Conservation (phyloP, 139 green algal genomes). For the Chlamydomonas schloesseri region DNA sequence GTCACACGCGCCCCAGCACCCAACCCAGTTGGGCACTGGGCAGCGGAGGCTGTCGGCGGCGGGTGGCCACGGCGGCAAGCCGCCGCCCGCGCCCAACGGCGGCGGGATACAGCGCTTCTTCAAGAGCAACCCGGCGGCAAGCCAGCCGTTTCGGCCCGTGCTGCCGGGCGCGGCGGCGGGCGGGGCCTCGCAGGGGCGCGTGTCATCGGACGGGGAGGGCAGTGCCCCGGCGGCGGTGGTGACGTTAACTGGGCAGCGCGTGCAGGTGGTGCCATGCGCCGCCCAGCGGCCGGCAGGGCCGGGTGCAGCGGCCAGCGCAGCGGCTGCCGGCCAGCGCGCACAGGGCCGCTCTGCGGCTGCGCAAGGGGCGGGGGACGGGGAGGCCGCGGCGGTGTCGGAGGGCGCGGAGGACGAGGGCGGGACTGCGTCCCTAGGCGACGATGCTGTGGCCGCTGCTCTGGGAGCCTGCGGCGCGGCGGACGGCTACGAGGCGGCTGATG, state of each 20-base stretch:
- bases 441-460: too few relatives aligned
- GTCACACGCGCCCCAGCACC: background rate
- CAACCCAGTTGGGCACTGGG: too few relatives aligned
- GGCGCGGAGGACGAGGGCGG: too few relatives aligned
- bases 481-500: too few relatives aligned
- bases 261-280: too few relatives aligned
- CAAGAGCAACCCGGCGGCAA: background rate
- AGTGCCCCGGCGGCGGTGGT: background rate
- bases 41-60: background rate
- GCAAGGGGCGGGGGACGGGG: too few relatives aligned
- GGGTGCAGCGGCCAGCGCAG: too few relatives aligned
- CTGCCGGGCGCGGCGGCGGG: background rate
- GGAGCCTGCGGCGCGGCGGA: too few relatives aligned
- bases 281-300: too few relatives aligned
- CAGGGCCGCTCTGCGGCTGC: too few relatives aligned
- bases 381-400: too few relatives aligned
- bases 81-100: background rate
- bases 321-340: background rate
- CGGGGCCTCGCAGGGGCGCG: background rate
- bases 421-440: too few relatives aligned
- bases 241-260: background rate
- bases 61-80: background rate
- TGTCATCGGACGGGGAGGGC: background rate
- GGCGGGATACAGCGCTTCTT: constrained; percentile 6
- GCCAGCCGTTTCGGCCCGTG: background rate